Conservation (phyloP, 768 basidiomycete species). For the Phlegmacium glaucopus region DNA sequence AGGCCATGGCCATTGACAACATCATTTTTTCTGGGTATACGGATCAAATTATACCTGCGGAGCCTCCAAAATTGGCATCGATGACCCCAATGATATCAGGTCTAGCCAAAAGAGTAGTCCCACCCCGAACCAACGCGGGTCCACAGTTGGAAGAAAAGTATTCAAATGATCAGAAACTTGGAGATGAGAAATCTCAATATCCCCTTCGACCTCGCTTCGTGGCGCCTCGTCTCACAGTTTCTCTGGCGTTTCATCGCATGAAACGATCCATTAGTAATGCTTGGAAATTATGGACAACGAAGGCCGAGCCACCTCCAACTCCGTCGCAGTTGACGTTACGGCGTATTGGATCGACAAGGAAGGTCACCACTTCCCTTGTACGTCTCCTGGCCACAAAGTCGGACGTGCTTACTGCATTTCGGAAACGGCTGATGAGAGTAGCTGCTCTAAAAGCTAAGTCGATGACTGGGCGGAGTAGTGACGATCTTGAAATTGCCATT, state of each 20-base stretch:
- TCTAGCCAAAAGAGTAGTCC: background rate
- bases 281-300: conserved; percentile 19
- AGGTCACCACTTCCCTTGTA: conserved; percentile 74
- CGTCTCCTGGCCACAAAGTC: conserved; percentile 77
- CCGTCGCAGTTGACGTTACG: conserved; percentile 51
- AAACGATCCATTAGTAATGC: conserved; percentile 26
- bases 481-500: conserved; percentile 71
- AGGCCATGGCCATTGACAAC: conserved; percentile 75
- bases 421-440: conserved; percentile 59
- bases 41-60: background rate
- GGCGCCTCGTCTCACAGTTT: conserved; percentile 29
- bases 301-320: conserved; percentile 21
- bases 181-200: conserved; percentile 17
- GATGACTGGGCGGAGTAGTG: conserved; percentile 36
- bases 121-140: background rate
- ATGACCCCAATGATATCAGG: background rate
- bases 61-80: conserved; percentile 1
- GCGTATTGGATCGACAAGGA: conserved; percentile 76
- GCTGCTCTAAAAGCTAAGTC: conserved; percentile 32
- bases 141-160: conserved; percentile 14
- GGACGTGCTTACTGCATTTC: conserved; percentile 76
- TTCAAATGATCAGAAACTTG: conserved; percentile 17
- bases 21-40: conserved; percentile 47
- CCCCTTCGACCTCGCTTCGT: conserved; percentile 29
- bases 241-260: conserved; percentile 32